A percentile compares a stretch with the other conserved stretches of the same genome.
Evolutionary conservation across 2,329 filamentous ascomycete genomes (phyloP).

Genomic region (Cercospora beticola): DNA sequence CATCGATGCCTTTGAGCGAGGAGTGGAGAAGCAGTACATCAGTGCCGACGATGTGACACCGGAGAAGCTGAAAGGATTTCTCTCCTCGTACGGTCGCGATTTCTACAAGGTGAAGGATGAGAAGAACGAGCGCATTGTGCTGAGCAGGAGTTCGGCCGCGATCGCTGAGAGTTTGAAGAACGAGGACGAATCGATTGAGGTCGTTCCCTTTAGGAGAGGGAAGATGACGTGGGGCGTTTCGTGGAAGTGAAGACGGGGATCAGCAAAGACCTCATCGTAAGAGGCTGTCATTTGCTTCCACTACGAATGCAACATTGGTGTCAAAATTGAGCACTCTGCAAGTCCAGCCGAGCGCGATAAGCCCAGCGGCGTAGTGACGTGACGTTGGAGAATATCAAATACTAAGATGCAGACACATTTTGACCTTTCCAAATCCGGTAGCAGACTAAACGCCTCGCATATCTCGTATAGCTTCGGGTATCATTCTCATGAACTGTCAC

Average conservation of each 20-base stretch:
- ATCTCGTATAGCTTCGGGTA: neutral
- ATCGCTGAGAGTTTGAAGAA: conserved; percentile 57
- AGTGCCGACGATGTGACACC: conserved; percentile 54
- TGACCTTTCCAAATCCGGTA: neutral
- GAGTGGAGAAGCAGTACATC: conserved; percentile 55
- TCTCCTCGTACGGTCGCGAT: conserved; percentile 55
- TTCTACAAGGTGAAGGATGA: conserved; percentile 57
- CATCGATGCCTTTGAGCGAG: conserved; percentile 64
- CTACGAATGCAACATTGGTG: neutral
- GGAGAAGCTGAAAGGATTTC: conserved; percentile 58
- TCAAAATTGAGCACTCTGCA: neutral
- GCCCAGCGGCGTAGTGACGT: neutral
- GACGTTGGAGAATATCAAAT: neutral
- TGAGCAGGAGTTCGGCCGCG: conserved; percentile 57
- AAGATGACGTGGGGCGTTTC: conserved; percentile 59
- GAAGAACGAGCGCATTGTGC: conserved; percentile 53
- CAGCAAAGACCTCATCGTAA: neutral
- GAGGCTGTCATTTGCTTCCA: neutral
- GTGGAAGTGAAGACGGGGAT: conserved; percentile 40
- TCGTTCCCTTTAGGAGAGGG: conserved; percentile 65
- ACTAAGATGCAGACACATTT: neutral
- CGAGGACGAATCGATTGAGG: conserved; percentile 54
- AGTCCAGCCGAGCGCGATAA: neutral
- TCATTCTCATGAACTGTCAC: neutral
- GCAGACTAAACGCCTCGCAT: neutral